phyloP scores from a whole-genome alignment of 2,329 filamentous ascomycete species.

The Diaporthe sp. region DNA sequence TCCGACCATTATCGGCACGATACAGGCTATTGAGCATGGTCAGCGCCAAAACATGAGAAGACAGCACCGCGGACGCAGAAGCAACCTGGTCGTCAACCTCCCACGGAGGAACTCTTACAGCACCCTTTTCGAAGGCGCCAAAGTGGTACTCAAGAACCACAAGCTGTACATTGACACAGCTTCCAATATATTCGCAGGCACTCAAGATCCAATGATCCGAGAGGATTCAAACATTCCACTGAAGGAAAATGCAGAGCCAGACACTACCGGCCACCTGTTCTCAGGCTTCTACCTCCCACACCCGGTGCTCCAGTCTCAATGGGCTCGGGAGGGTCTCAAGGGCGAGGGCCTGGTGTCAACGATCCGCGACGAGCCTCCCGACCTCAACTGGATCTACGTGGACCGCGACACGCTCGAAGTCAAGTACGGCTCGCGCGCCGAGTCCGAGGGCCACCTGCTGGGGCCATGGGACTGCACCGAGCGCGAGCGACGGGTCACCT shows the following conservation, averaged over 20 bases:
- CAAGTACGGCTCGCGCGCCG: not conserved
- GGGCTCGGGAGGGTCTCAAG: not conserved
- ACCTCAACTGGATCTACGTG: constrained; percentile 2
- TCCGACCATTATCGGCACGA: not conserved
- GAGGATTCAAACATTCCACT: not conserved
- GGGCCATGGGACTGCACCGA: constrained; percentile 9
- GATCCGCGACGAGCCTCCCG: not conserved
- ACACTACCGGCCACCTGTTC: not conserved
- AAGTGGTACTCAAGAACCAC: not conserved
- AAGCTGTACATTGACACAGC: constrained; percentile 1
- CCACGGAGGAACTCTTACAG: not conserved
- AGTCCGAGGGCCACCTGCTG: not conserved
- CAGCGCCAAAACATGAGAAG: not conserved
- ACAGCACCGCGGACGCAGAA: not conserved
- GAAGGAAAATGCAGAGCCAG: not conserved
- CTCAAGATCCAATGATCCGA: not conserved
- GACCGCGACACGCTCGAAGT: not conserved
- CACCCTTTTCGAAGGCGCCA: not conserved
- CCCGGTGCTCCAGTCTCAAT: not conserved
- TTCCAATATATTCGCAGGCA: not conserved
- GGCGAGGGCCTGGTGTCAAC: not conserved
- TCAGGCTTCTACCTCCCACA: not conserved
- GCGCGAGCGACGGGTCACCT: not conserved
- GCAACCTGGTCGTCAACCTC: not conserved
- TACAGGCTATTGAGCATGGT: not conserved